Percentiles rank a stretch among this genome's conserved stretches.
Evolutionary conservation across 108 stramenopile species (phyloP).

Genomic region (Fragilaria crotonensis): DNA sequence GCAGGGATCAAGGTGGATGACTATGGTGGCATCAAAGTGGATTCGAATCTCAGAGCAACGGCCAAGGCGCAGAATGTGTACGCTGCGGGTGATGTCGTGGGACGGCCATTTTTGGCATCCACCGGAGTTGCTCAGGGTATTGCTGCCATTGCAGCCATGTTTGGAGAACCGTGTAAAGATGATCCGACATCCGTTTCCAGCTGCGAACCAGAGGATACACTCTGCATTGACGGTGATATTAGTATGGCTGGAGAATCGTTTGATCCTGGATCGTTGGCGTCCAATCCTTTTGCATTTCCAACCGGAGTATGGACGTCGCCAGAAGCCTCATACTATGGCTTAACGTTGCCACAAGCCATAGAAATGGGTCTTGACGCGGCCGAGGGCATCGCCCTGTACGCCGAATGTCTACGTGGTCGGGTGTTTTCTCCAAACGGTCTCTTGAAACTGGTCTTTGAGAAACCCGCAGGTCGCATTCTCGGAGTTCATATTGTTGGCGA

Average conservation of each 20-base stretch:
- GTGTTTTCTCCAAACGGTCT: conserved; percentile 79
- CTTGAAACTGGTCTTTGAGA: conserved; percentile 73
- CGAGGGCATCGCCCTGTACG: conserved; percentile 73
- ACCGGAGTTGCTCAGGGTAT: conserved; percentile 76
- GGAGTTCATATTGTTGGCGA: conserved; percentile 83
- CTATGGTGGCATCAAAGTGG: conserved; percentile 66
- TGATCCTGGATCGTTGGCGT: conserved; percentile 64
- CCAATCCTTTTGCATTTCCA: conserved; percentile 84
- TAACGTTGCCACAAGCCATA: conserved; percentile 54
- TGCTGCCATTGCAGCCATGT: conserved; percentile 52
- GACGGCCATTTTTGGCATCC: conserved; percentile 70
- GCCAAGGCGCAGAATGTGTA: conserved; percentile 51
- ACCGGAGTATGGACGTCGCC: conserved; percentile 74
- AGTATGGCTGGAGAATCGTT: conserved; percentile 40
- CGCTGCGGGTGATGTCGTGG: conserved; percentile 80
- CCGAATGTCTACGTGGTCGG: conserved; percentile 71
- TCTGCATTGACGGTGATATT: conserved; percentile 27
- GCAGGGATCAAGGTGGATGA: conserved; percentile 62
- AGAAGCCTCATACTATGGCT: conserved; percentile 71
- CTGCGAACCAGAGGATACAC: conserved; percentile 1
- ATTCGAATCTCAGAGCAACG: conserved; percentile 39
- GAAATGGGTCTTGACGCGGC: conserved; percentile 59
- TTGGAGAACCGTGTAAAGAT: conserved; percentile 17
- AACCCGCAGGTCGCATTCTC: conserved; percentile 52
- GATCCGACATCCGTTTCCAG: not conserved